Base-by-base conservation (phyloP, 306 rosid genomes). In the Vigna reflexopilosa region DNA sequence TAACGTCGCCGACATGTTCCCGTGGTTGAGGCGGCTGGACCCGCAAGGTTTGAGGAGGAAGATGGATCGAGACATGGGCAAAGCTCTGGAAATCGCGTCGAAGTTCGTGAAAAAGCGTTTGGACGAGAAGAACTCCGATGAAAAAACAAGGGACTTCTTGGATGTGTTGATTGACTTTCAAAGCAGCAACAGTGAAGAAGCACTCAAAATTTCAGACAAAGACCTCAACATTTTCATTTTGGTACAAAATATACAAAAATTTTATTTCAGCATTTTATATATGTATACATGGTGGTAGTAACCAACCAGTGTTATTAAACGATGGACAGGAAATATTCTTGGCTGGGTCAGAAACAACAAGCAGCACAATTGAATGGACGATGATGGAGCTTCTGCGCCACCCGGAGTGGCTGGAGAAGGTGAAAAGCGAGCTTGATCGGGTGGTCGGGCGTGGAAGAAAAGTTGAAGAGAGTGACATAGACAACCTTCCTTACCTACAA, bases 341-440 rank as follows among this genome's bases (percentile, higher is more conserved):
- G 65, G 92, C 93, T 0, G 89, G 94, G 5, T 77, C 88, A 34
- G 97, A 91, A 68, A 89, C 94, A 65, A 86, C 88, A 1, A 87
- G 87, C 49, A 81, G 88, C 24, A 85, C 82, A 5, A 79, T 83
- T 0, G 90, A 89, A 73, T 91, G 97, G 97, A 86, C 90, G 4
- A 38, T 89, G 8, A 79, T 90, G 0, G 90, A 89, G 81, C 77
- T 91, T 0, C 45, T 88, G 9, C 56, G 81, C 80, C 82, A 82
- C 28, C 32, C 66, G 0, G 65, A 85, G 16, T 57, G 75, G 6
- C 28, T 82, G 52, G 0, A 0, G 6, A 87, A 83, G 78, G 87
- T 67, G 1, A 85, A 89, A 73, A 56, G 49, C 0, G 93, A 92
- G 87, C 85, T 90, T 7, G 61, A 1, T 1, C 1, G 10, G 2